Conservation (phyloP, 495 filamentous ascomycete species). For the Xylaria intraflava region DNA sequence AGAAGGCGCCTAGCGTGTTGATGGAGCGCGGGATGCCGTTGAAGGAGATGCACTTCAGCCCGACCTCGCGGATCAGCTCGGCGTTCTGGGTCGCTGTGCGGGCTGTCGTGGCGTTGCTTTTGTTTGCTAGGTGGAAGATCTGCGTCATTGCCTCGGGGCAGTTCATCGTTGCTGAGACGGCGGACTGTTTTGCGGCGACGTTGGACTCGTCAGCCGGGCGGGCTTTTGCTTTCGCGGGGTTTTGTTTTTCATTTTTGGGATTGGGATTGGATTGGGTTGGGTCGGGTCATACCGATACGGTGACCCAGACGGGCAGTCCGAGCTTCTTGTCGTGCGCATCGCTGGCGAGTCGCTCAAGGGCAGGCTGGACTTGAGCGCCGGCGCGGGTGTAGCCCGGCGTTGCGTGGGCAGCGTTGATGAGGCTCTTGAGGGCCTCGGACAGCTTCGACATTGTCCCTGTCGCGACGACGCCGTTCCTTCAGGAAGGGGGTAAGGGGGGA, state of each 20-base stretch:
- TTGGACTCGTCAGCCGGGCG: too few relatives aligned
- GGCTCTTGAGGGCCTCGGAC: slow-evolving; percentile 58
- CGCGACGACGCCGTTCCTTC: too few relatives aligned
- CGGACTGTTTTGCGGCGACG: slow-evolving; percentile 49
- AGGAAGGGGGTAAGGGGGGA: too few relatives aligned
- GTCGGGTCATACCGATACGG: slow-evolving; percentile 24
- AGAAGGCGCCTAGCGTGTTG: slow-evolving; percentile 67
- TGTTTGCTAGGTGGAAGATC: slow-evolving; percentile 24
- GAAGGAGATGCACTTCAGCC: slow-evolving; percentile 76
- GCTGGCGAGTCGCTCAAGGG: slow-evolving; percentile 48
- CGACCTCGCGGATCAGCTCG: slow-evolving; percentile 72
- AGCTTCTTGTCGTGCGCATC: slow-evolving; percentile 42
- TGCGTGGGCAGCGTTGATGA: slow-evolving; percentile 64
- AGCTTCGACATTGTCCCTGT: slow-evolving; percentile 78
- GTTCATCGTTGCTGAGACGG: slow-evolving; percentile 70
- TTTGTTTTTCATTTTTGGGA: not conserved
- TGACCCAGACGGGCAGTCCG: slow-evolving; percentile 27
- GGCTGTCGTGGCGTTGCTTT: slow-evolving; percentile 1
- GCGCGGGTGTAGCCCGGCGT: slow-evolving; percentile 60
- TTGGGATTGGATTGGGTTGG: not conserved
- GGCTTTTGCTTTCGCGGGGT: not conserved
- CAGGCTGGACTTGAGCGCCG: slow-evolving; percentile 37
- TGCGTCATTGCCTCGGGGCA: slow-evolving; percentile 56
- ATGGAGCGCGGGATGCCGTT: slow-evolving; percentile 79
- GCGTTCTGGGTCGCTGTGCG: slow-evolving; percentile 52